A percentile compares a stretch with the other conserved stretches of the same genome.
Evolutionary conservation across 2,329 filamentous ascomycete species (phyloP).

Genomic region (Trichoderma sp.): DNA sequence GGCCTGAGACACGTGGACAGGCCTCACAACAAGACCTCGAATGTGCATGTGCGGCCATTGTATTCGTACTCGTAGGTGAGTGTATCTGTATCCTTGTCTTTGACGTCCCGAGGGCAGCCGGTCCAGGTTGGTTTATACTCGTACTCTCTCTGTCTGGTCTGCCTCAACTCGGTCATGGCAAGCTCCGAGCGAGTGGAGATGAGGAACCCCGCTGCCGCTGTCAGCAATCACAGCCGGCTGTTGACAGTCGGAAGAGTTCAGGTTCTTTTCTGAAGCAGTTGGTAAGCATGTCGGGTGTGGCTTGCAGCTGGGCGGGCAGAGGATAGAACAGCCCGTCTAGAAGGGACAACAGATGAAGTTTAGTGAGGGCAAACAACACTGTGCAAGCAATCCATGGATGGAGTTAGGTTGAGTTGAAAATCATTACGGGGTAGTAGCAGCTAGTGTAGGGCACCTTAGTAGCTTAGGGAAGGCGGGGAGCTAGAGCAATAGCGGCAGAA

Average conservation of each 20-base stretch:
- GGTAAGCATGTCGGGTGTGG: neutral
- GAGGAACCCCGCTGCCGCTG: neutral
- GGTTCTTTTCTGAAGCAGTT: neutral
- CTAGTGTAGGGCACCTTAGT: neutral
- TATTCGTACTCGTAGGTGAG: neutral
- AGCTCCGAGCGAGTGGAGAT: neutral
- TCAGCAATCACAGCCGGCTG: neutral
- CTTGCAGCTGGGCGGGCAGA: neutral
- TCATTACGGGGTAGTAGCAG: neutral
- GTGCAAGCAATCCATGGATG: neutral
- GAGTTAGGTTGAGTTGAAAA: neutral
- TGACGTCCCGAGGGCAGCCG: neutral
- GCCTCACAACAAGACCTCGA: neutral
- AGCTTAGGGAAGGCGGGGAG: neutral
- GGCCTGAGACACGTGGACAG: constrained; percentile 8
- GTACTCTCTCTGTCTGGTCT: too few species aligned
- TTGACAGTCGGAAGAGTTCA: neutral
- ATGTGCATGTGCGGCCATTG: neutral
- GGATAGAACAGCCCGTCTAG: neutral
- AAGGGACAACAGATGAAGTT: neutral
- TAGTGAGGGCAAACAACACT: neutral
- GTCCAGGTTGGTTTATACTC: neutral
- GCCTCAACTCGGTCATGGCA: neutral
- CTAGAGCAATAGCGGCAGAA: neutral
- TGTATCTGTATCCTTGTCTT: neutral